These are phyloP conservation scores for Novymonas esmeraldas DNA, from an alignment of 208 protist genomes.

Conservation along the genomic window DNA sequence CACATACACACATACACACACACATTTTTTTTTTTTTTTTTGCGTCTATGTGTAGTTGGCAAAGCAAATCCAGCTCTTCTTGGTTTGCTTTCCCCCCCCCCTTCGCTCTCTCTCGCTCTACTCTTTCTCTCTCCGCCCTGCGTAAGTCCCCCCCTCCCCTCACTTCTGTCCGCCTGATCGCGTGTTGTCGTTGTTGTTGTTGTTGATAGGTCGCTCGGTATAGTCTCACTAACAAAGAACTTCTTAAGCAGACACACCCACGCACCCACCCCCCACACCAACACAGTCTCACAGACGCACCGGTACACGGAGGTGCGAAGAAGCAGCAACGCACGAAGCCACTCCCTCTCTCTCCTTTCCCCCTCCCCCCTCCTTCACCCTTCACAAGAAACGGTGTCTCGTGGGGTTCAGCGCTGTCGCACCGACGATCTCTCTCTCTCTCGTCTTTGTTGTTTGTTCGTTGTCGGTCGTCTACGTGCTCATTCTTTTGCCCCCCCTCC, in stretches of 20 bases:
- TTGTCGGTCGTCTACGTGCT: background rate
- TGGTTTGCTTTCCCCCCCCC: background rate
- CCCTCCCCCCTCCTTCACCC: background rate
- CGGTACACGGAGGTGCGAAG: background rate
- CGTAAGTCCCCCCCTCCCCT: background rate
- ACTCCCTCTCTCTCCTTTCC: background rate
- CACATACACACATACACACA: constrained; percentile 1
- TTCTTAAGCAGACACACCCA: constrained; percentile 15
- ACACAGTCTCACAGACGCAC: background rate
- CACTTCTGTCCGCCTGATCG: constrained; percentile 1
- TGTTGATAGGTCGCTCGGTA: background rate
- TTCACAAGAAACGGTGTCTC: background rate
- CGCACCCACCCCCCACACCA: background rate
- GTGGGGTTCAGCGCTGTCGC: background rate
- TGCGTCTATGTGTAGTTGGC: background rate
- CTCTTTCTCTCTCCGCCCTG: background rate
- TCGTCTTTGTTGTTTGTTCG: background rate
- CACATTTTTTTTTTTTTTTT: too few species aligned
- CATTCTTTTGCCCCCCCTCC: background rate
- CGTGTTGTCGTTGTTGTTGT: background rate
- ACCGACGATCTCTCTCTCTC: constrained; percentile 5
- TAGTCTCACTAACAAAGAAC: too few species aligned
- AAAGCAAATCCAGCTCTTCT: constrained; percentile 1
- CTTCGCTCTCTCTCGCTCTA: background rate
- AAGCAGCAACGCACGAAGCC: background rate